Percentiles rank a stretch among this genome's conserved stretches.
Conservation (phyloP, 495 filamentous ascomycete genomes). For the Cercophora sp. region DNA sequence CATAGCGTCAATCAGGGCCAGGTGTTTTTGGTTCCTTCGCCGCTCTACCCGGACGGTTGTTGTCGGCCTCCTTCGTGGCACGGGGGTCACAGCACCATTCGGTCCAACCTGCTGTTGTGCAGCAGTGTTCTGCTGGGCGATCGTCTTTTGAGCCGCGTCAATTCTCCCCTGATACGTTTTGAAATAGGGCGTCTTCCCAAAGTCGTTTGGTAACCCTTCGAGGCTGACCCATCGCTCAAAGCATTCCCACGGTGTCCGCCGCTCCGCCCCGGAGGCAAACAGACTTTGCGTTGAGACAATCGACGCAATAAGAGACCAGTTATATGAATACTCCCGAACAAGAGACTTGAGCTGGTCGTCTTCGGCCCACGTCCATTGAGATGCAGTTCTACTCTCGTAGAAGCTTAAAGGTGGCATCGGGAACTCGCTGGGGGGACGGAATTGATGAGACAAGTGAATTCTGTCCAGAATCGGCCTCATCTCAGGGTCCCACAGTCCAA, state of each 20-base stretch:
- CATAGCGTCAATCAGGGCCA: slow-evolving; percentile 89
- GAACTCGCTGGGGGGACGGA: slow-evolving; percentile 86
- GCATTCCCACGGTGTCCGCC: slow-evolving; percentile 96
- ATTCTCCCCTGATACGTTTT: slow-evolving; percentile 75
- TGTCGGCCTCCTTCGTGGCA: slow-evolving; percentile 57
- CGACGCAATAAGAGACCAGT: slow-evolving; percentile 89
- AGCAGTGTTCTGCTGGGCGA: slow-evolving; percentile 56
- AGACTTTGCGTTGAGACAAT: slow-evolving; percentile 68
- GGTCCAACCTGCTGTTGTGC: slow-evolving; percentile 52
- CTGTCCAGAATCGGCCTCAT: slow-evolving; percentile 87
- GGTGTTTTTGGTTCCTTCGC: slow-evolving; percentile 74
- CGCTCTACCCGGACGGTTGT: slow-evolving; percentile 79
- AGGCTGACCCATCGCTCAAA: slow-evolving; percentile 93
- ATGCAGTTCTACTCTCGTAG: slow-evolving; percentile 78
- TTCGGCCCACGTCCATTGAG: slow-evolving; percentile 85
- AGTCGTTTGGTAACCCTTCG: slow-evolving; percentile 83
- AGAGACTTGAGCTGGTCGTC: slow-evolving; percentile 82
- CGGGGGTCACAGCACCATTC: slow-evolving; percentile 53
- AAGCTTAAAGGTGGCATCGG: slow-evolving; percentile 84
- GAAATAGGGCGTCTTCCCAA: slow-evolving; percentile 92
- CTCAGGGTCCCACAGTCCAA: slow-evolving; percentile 84
- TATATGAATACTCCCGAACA: slow-evolving; percentile 90
- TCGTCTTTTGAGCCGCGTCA: slow-evolving; percentile 68
- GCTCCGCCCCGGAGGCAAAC: slow-evolving; percentile 78
- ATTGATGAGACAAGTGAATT: slow-evolving; percentile 86